These are phyloP conservation scores for Ceratocystis cacaofunesta DNA, from an alignment of 2,329 filamentous ascomycete genomes.

Conservation along the genomic window DNA sequence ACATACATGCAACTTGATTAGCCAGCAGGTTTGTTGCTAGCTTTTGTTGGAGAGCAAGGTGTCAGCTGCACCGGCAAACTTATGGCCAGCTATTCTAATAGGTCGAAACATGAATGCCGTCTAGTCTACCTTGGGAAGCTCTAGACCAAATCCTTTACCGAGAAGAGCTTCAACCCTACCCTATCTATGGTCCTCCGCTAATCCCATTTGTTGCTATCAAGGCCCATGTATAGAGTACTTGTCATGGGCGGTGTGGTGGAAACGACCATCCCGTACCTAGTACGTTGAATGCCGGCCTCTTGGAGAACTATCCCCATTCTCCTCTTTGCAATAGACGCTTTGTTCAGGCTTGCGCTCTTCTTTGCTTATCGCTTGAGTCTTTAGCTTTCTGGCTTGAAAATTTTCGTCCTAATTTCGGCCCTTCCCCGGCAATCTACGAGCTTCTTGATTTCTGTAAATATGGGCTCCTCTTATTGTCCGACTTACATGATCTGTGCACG, in stretches of 20 bases:
- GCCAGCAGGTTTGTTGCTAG: background rate
- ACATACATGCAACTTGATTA: background rate
- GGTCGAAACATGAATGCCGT: background rate
- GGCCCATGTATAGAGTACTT: background rate
- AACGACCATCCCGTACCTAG: background rate
- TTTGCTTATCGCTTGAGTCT: background rate
- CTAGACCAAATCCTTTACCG: background rate
- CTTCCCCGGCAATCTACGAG: constrained; percentile 3
- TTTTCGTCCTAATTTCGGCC: constrained; percentile 6
- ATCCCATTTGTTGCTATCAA: background rate
- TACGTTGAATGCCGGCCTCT: background rate
- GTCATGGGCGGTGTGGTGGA: background rate
- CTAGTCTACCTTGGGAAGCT: background rate
- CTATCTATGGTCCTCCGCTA: background rate
- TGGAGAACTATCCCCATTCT: background rate
- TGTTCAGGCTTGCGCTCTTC: background rate
- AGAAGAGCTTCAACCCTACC: background rate
- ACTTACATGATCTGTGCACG: constrained; percentile 7
- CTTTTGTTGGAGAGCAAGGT: background rate
- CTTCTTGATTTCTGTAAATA: background rate
- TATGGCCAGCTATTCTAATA: background rate
- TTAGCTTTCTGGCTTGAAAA: background rate
- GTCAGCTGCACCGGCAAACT: background rate
- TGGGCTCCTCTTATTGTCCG: constrained; percentile 1
- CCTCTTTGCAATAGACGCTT: background rate